Evolutionary conservation across 352 stramenopile species (phyloP).

Genomic region (Phytophthora gonapodyides): DNA sequence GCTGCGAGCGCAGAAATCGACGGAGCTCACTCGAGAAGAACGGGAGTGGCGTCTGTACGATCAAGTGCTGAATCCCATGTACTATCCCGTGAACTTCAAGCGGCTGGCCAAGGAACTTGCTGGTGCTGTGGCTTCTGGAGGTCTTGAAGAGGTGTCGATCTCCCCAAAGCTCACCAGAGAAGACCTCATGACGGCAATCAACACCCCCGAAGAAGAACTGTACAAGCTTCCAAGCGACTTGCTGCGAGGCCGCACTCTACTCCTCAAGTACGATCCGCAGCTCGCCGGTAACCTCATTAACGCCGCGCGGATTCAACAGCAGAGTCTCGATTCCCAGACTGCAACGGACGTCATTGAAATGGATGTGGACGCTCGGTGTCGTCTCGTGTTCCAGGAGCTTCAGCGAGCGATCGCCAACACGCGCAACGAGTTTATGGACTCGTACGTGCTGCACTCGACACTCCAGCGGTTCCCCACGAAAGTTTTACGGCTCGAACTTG

Average conservation of each 20-base stretch:
- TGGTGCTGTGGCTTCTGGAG: constrained; percentile 5
- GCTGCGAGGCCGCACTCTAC: constrained; percentile 57
- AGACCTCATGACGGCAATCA: constrained; percentile 60
- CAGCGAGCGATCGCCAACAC: constrained; percentile 87
- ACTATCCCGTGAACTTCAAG: constrained; percentile 64
- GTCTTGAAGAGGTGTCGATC: constrained; percentile 31
- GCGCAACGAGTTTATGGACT: constrained; percentile 91
- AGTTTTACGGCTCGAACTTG: constrained; percentile 88
- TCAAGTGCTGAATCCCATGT: constrained; percentile 70
- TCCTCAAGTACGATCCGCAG: constrained; percentile 72
- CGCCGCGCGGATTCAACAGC: constrained; percentile 43
- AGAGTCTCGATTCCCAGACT: constrained; percentile 29
- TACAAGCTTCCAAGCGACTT: constrained; percentile 67
- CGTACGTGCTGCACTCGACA: constrained; percentile 85
- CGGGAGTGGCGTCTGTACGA: constrained; percentile 75
- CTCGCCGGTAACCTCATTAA: constrained; percentile 58
- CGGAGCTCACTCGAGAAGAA: constrained; percentile 64
- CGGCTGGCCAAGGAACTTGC: constrained; percentile 35
- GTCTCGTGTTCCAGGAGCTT: constrained; percentile 89
- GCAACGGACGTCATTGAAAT: constrained; percentile 55
- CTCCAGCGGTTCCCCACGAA: constrained; percentile 91
- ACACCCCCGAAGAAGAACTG: constrained; percentile 74
- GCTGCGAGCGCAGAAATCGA: constrained; percentile 52
- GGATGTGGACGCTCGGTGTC: constrained; percentile 88
- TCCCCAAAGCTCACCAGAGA: constrained; percentile 55